Evolutionary conservation across 2,329 filamentous ascomycete genomes (phyloP).

Genomic region (Albifimbria verrucaria): DNA sequence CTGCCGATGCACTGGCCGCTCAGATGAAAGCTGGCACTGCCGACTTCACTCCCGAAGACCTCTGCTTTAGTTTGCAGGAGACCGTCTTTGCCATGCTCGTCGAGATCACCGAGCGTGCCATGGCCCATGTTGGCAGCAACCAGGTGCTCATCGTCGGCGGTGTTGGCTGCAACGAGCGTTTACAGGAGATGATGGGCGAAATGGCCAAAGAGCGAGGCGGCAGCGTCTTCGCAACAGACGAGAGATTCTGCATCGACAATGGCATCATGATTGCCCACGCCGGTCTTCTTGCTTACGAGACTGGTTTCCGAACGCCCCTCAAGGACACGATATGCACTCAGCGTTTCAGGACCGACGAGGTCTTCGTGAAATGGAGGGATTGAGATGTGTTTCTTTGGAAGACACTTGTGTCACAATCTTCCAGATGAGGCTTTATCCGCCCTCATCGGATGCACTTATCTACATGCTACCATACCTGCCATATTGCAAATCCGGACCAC

Average conservation of each 20-base stretch:
- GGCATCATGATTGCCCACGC: slow-evolving; percentile 99
- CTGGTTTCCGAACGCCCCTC: slow-evolving; percentile 72
- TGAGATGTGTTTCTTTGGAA: slow-evolving; percentile 19
- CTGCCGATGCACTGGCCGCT: slow-evolving; percentile 74
- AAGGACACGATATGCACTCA: slow-evolving; percentile 84
- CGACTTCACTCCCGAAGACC: slow-evolving; percentile 72
- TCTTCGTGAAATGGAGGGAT: slow-evolving; percentile 76
- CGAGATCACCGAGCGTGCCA: slow-evolving; percentile 95
- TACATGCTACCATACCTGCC: neutral
- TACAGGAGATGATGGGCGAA: slow-evolving; percentile 97
- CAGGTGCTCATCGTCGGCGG: slow-evolving; percentile 95
- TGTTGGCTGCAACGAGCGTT: slow-evolving; percentile 88
- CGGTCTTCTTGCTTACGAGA: slow-evolving; percentile 79
- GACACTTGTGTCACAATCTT: slow-evolving; percentile 3
- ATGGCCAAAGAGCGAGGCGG: slow-evolving; percentile 90
- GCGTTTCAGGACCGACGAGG: slow-evolving; percentile 78
- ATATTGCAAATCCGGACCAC: neutral
- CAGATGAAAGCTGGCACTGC: slow-evolving; percentile 52
- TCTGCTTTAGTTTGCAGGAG: slow-evolving; percentile 94
- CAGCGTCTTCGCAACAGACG: slow-evolving; percentile 90
- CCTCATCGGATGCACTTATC: neutral
- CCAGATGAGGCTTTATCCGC: slow-evolving; percentile 3
- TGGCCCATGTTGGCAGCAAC: slow-evolving; percentile 90
- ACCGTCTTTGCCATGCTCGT: slow-evolving; percentile 96
- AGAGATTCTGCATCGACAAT: slow-evolving; percentile 98